Conservation (phyloP, 371 early-diverging fungal genomes). For the Rhizopus arrhizus region DNA sequence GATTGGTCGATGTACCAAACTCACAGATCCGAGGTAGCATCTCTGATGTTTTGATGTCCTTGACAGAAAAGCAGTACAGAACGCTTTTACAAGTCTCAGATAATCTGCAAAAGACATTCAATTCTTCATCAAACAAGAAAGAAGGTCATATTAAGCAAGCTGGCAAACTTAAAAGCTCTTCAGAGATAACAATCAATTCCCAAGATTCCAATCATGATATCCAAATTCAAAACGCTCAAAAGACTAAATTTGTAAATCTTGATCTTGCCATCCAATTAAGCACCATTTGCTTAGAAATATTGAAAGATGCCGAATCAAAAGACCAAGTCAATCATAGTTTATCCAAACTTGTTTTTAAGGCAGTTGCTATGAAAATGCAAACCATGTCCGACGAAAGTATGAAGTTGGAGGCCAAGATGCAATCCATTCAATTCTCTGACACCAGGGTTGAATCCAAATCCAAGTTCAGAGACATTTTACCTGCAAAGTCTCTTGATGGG, state of each 20-base stretch:
- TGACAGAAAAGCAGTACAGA: constrained; percentile 82
- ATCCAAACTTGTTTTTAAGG: constrained; percentile 59
- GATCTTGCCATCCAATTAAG: constrained; percentile 30
- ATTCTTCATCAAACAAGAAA: constrained; percentile 18
- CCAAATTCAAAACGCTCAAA: background rate
- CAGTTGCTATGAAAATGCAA: constrained; percentile 65
- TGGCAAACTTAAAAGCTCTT: background rate
- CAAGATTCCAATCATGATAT: background rate
- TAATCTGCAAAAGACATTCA: constrained; percentile 64
- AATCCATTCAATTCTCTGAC: constrained; percentile 78
- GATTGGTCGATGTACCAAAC: constrained; percentile 34
- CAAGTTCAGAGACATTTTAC: constrained; percentile 84
- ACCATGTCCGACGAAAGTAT: constrained; percentile 64
- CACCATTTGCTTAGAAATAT: constrained; percentile 48
- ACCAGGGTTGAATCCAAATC: constrained; percentile 76
- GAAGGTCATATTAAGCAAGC: background rate
- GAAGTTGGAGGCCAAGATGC: constrained; percentile 73
- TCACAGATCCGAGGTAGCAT: constrained; percentile 67
- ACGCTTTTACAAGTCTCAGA: constrained; percentile 69
- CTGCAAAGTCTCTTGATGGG: constrained; percentile 63
- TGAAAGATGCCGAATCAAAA: constrained; percentile 58
- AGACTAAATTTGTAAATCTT: constrained; percentile 9
- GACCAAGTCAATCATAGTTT: constrained; percentile 24
- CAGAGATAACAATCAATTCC: background rate
- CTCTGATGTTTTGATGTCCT: constrained; percentile 76